Evolutionary conservation across 108 stramenopile species (phyloP), one percentile per base, ranked within the genome.

Genomic region (Bacterosira constricta): DNA sequence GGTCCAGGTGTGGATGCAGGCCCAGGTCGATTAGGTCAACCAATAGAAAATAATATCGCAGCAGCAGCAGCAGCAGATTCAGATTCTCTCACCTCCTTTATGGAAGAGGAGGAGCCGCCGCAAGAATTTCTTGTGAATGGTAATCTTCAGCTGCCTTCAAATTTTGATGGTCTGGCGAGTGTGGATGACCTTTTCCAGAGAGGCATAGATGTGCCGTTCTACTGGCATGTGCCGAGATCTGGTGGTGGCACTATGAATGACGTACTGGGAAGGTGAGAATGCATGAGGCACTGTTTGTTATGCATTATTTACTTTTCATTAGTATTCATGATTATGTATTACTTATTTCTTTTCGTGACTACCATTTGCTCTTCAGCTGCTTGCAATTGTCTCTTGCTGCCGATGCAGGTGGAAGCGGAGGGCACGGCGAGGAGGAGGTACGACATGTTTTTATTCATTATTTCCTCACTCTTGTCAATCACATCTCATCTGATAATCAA

Each of bases 231-330:
- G 10, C 83, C 83, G 12, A 58, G 83, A 50, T 63, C 83, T 13
- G 75, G 75, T 1, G 83, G 83, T n/a, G 80, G 73, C n/a, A 79
- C 77, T n/a, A 51, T 84, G 57, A 84, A 75, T 41, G 77, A 84
- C 51, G 49, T 81, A 42, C 55, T 81, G 8, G 80, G 79, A 39
- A 63, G 57, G 69, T 70, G 8, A 37, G 69, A 11, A 42, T 7
- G 23, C 53, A 27, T n/a, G n/a, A n/a, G n/a, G n/a, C n/a, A n/a
- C n/a, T n/a, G n/a, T n/a, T n/a, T n/a, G n/a, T n/a, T n/a, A n/a
- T n/a, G n/a, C n/a, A n/a, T n/a, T n/a, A n/a, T n/a, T n/a, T n/a
- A n/a, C n/a, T n/a, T n/a, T n/a, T n/a, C n/a, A n/a, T n/a, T n/a
- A n/a, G n/a, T n/a, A n/a, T n/a, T n/a, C n/a, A n/a, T n/a, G n/a